phyloP scores from a whole-genome alignment of 139 green algal genomes.

The Chlamydomonas eustigma region DNA sequence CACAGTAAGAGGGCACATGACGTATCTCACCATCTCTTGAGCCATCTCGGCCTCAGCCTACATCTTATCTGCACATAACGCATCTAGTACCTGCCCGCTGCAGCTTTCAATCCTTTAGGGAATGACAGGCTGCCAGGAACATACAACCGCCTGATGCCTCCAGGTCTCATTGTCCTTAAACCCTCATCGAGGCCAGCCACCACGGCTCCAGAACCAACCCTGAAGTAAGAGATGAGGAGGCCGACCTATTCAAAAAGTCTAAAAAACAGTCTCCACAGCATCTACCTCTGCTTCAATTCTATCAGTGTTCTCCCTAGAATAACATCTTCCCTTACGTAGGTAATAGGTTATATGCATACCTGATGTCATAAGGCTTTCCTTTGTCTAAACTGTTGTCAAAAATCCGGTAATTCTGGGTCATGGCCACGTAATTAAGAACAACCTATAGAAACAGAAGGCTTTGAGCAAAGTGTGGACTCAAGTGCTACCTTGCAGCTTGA shows the following conservation, averaged over 20 bases:
- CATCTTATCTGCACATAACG: too few species aligned
- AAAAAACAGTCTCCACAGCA: too few species aligned
- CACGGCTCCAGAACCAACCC: constrained; percentile 51
- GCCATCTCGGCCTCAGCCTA: too few species aligned
- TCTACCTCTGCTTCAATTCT: too few species aligned
- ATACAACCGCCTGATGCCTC: constrained; percentile 84
- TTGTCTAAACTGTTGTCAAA: constrained; percentile 87
- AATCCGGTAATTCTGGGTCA: constrained; percentile 67
- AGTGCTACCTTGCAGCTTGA: too few species aligned
- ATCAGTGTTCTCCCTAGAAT: neutral
- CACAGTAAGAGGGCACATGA: too few species aligned
- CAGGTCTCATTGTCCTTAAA: constrained; percentile 79
- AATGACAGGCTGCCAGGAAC: constrained; percentile 91
- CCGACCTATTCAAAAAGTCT: neutral
- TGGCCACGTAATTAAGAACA: constrained; percentile 87
- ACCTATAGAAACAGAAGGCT: constrained; percentile 68
- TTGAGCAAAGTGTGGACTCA: too few species aligned
- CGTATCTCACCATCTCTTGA: too few species aligned
- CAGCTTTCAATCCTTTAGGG: constrained; percentile 79
- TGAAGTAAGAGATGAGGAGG: constrained; percentile 2
- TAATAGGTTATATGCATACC: constrained; percentile 19
- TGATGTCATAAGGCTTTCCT: constrained; percentile 83
- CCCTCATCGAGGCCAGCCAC: constrained; percentile 85
- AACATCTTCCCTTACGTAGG: too few species aligned
- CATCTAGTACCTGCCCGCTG: constrained; percentile 37